phyloP scores from a whole-genome alignment of 306 rosid species.

The Purshia tridentata region DNA sequence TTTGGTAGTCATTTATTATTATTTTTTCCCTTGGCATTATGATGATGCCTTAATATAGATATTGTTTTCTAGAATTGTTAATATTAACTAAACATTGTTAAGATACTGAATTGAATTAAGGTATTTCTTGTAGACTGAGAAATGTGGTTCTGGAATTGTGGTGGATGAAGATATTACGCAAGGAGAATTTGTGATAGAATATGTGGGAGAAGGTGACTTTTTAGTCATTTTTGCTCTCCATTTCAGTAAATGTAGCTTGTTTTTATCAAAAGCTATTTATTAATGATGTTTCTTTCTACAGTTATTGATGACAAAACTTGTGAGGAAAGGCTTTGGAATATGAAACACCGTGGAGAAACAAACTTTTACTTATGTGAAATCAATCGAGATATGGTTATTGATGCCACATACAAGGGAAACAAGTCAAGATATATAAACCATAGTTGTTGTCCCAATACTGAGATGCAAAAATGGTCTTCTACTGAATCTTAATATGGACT shows the following conservation, averaged over 20 bases:
- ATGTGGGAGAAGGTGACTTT: conserved; percentile 88
- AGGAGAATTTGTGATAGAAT: conserved; percentile 92
- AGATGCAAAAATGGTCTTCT: conserved; percentile 95
- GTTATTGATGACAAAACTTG: conserved; percentile 95
- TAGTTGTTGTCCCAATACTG: conserved; percentile 97
- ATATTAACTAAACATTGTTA: conserved; percentile 1
- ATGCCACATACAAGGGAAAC: conserved; percentile 95
- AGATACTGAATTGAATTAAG: conserved; percentile 24
- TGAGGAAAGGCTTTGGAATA: conserved; percentile 92
- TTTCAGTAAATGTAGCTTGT: background rate
- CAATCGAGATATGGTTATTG: conserved; percentile 96
- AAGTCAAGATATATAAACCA: conserved; percentile 95
- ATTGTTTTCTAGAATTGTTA: conserved; percentile 8
- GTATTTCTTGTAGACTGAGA: conserved; percentile 72
- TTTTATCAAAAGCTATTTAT: conserved; percentile 22
- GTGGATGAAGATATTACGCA: conserved; percentile 83
- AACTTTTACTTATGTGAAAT: conserved; percentile 96
- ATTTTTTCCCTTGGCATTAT: background rate
- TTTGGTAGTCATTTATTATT: background rate
- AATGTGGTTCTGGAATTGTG: conserved; percentile 90
- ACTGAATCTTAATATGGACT: conserved; percentile 32
- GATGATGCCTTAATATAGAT: background rate
- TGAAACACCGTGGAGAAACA: conserved; percentile 94
- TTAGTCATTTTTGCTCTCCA: background rate
- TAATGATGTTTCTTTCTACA: conserved; percentile 37